Base-by-base conservation (phyloP, 2,329 filamentous ascomycete species). In the Xylaria sp. region DNA sequence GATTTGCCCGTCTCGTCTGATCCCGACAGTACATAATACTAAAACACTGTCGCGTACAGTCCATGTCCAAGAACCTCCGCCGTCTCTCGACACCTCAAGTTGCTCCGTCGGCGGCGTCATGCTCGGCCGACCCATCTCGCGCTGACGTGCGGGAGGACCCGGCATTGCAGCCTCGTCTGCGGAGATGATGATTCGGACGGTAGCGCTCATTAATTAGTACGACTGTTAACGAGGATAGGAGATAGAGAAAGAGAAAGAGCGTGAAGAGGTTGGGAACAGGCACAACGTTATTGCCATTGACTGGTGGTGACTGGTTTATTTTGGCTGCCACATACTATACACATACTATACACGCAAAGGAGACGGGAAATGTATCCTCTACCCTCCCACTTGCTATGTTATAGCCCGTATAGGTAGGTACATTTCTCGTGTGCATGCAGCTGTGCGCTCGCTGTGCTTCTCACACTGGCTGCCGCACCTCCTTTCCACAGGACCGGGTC, bases 1-100 rank as follows among this genome's bases (percentile, higher is more conserved):
- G 47, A 55, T 39, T 41, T 40, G n/a, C 38, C 29, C 29, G 11
- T 34, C 49, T 58, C 58, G 39, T 61, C 52, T 56, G 54, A 61
- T 34, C 3, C 29, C 11, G 16, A 34, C 29, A 34, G 29, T 34
- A n/a, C n/a, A n/a, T n/a, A n/a, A n/a, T n/a, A n/a, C n/a, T n/a
- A n/a, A n/a, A n/a, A n/a, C n/a, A n/a, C n/a, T n/a, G n/a, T n/a
- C n/a, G n/a, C n/a, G n/a, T n/a, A n/a, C n/a, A n/a, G n/a, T n/a
- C n/a, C n/a, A n/a, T 34, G 29, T 34, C 29, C 16, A 4, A 13
- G 16, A 34, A 34, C 16, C 29, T 34, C 11, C 11, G 11, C 24
- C 11, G 24, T 26, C 11, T 6, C 24, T 26, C 5, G 6, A 26
- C 11, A 26, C 24, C 11, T 34, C 29, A 13, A 34, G 29, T 34